These are phyloP conservation scores for Candida montana DNA, from an alignment of 805 yeast genomes.

Conservation along the genomic window DNA sequence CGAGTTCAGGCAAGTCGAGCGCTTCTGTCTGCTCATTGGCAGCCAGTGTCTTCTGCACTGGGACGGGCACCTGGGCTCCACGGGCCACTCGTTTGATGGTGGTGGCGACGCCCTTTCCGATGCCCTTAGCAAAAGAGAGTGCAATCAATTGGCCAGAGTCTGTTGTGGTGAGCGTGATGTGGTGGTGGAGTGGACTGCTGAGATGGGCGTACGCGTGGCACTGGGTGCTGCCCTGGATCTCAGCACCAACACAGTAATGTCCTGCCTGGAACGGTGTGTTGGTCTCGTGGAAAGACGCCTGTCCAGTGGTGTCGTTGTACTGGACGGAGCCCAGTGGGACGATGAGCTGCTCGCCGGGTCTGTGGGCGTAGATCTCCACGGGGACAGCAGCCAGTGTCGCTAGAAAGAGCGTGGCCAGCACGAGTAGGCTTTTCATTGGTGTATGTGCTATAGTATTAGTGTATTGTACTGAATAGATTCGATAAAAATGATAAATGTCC, in stretches of 20 bases:
- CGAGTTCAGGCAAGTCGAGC: slow-evolving; percentile 4
- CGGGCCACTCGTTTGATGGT: slow-evolving; percentile 7
- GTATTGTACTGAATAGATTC: too few relatives aligned
- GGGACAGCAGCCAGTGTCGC: neutral
- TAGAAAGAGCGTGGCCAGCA: neutral
- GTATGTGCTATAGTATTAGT: neutral
- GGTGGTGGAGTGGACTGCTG: slow-evolving; percentile 16
- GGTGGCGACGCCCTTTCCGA: slow-evolving; percentile 11
- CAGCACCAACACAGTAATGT: slow-evolving; percentile 22
- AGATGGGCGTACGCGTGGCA: slow-evolving; percentile 17
- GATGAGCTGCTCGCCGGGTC: neutral
- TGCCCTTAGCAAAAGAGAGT: slow-evolving; percentile 10
- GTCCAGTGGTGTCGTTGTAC: slow-evolving; percentile 2
- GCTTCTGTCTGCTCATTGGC: neutral
- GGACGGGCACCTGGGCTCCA: slow-evolving; percentile 13
- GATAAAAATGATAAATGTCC: too few relatives aligned
- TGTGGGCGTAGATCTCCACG: slow-evolving; percentile 4
- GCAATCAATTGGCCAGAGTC: slow-evolving; percentile 17
- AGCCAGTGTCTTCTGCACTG: neutral
- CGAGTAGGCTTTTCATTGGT: neutral
- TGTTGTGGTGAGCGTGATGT: slow-evolving; percentile 13
- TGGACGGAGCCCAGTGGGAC: slow-evolving; percentile 1
- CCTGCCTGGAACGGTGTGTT: slow-evolving; percentile 6
- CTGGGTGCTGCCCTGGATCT: slow-evolving; percentile 10
- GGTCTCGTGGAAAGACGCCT: slow-evolving; percentile 1